Evolutionary conservation across 176 grass and related monocot genomes (phyloP).

Genomic region (Raddia guianensis): DNA sequence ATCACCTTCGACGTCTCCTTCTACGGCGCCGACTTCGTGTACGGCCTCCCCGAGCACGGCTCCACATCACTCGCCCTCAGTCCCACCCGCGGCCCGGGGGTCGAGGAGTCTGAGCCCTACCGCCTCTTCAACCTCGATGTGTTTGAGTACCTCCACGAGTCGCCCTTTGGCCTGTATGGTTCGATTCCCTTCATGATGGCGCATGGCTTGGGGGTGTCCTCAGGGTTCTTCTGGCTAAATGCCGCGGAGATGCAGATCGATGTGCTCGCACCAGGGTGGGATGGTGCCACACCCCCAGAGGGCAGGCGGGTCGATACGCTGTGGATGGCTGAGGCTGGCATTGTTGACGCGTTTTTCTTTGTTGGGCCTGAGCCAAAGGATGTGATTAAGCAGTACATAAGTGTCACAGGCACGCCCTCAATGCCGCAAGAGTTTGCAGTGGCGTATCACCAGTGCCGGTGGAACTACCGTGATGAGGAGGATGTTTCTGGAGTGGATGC

Average conservation of each 20-base stretch:
- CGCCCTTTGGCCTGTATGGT: slow-evolving; percentile 87
- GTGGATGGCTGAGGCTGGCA: slow-evolving; percentile 94
- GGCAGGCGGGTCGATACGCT: slow-evolving; percentile 56
- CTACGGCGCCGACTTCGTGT: slow-evolving; percentile 82
- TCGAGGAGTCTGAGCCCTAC: slow-evolving; percentile 86
- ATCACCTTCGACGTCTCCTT: slow-evolving; percentile 91
- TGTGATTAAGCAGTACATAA: slow-evolving; percentile 76
- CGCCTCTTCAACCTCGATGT: slow-evolving; percentile 95
- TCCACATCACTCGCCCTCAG: slow-evolving; percentile 71
- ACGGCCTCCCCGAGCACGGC: slow-evolving; percentile 90
- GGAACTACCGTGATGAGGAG: slow-evolving; percentile 97
- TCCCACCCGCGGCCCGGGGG: slow-evolving; percentile 74
- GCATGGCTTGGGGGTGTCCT: slow-evolving; percentile 54
- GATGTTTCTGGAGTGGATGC: slow-evolving; percentile 81
- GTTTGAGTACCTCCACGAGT: slow-evolving; percentile 87
- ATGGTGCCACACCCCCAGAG: slow-evolving; percentile 24
- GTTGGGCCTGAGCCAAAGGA: slow-evolving; percentile 79
- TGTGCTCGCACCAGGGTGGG: slow-evolving; percentile 89
- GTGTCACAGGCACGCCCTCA: slow-evolving; percentile 70
- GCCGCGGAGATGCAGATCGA: slow-evolving; percentile 98
- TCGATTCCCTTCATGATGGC: slow-evolving; percentile 97
- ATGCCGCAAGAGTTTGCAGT: slow-evolving; percentile 89
- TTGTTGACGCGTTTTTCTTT: slow-evolving; percentile 85
- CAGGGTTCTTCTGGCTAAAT: slow-evolving; percentile 99
- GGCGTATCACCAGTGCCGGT: slow-evolving; percentile 90